phyloP scores from a whole-genome alignment of 139 green algal species.

The Astrephomene gubernaculifera region DNA sequence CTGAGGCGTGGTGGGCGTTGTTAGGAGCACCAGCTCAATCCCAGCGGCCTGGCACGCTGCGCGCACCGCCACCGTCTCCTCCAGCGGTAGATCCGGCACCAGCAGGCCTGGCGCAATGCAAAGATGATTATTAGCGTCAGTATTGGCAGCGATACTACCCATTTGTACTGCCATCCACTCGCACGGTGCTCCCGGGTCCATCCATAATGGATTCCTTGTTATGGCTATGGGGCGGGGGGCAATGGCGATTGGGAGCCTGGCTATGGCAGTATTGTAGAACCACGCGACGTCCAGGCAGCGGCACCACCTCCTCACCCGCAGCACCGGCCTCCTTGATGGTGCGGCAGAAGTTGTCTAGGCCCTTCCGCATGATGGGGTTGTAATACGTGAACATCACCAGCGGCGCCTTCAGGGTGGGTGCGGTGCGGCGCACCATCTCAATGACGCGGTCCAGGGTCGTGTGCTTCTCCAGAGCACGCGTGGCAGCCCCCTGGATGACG shows the following conservation, averaged over 20 bases:
- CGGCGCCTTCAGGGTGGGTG: conserved; percentile 80
- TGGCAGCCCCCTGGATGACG: conserved; percentile 94
- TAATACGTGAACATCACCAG: conserved; percentile 99
- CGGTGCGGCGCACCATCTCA: conserved; percentile 68
- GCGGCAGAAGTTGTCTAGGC: conserved; percentile 88
- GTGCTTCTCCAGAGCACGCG: conserved; percentile 84
- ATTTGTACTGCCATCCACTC: no score
- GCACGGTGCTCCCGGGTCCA: no score
- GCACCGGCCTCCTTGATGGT: conserved; percentile 90
- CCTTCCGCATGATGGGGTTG: conserved; percentile 97
- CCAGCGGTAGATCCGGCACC: conserved; percentile 97
- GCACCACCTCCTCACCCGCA: conserved; percentile 64
- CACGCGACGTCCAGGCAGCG: no score
- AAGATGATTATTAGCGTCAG: no score
- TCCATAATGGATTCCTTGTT: no score
- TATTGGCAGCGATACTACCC: no score
- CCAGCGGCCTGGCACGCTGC: conserved; percentile 70
- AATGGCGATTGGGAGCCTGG: no score
- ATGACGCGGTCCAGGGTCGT: conserved; percentile 86
- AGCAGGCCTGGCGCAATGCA: conserved; percentile 95
- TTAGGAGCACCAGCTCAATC: conserved; percentile 94
- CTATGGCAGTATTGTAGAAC: no score
- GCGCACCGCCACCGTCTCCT: conserved; percentile 92
- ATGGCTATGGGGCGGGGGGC: no score
- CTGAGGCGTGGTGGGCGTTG: conserved; percentile 90